Evolutionary conservation across 2,329 filamentous ascomycete genomes (phyloP), one percentile per base, ranked within the genome.

Genomic region (Lachnum nothofagi): DNA sequence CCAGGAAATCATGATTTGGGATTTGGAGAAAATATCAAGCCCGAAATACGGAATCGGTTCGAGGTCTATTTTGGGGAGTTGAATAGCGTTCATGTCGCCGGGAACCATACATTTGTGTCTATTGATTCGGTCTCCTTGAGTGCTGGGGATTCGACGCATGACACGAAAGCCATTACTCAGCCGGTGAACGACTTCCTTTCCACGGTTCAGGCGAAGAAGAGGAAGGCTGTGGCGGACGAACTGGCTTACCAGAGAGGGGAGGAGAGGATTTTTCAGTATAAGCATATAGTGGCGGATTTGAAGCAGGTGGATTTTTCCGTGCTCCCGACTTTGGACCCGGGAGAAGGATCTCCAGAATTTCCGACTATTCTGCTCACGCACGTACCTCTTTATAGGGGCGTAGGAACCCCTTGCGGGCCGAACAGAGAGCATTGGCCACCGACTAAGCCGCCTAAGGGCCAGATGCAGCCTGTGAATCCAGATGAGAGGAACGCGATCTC

Each of bases 1-100:
- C 93, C 93, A 0, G 93, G 93, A 2, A 98, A 98, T 62, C 93
- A 98, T 65, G 93, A 98, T 65, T 68, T 97, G 34, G 93, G 93
- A 0, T 95, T 97, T 63, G 91, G 88, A 3, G 82, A 82, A 19
- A 86, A 91, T 38, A 83, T 98, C 41, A 88, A 95, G 64, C 65
- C 85, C 7, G 76, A 86, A 0, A 88, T 95, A 27, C 80, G 91
- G 44, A 77, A 93, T 60, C 77, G 93, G 14, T 98, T 97, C 66
- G 80, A 85, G 61, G 81, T 85, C 3, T 95, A 85, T 64, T 97
- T 98, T 69, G 93, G 93, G 4, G 85, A 93, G 47, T 80, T 84
- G n/a, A 97, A 96, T 67, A 78, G 88, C 7, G 83, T 98, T 17
- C 90, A 97, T 65, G 78, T 97, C 4, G 77, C 97, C 45, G 93